Percentiles rank a stretch among this genome's conserved stretches.
These are phyloP conservation scores for Phytophthora hybrid DNA, from an alignment of 352 stramenopile species.

Conservation along the genomic window DNA sequence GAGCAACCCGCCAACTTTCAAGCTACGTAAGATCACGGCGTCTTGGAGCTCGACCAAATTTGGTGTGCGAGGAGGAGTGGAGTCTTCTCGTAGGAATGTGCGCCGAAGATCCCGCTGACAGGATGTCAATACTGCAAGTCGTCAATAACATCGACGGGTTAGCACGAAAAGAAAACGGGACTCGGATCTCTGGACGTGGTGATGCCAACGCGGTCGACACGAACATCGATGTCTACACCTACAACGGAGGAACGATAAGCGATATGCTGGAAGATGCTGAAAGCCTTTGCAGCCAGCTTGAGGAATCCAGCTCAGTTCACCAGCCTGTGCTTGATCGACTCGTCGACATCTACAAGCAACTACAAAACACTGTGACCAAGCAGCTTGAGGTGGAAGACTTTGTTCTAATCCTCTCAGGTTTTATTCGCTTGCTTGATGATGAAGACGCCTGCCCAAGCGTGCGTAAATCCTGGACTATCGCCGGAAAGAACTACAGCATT, in stretches of 20 bases:
- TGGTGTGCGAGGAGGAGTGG: not conserved
- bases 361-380: not conserved
- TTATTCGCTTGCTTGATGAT: not conserved
- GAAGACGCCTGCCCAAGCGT: not conserved
- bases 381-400: not conserved
- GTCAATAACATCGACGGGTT: not conserved
- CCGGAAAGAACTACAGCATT: not conserved
- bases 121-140: not conserved
- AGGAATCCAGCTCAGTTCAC: not conserved
- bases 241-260: not conserved
- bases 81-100: slow-evolving; percentile 3
- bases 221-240: not conserved
- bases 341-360: not conserved
- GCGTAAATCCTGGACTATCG: not conserved
- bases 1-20: not conserved
- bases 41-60: not conserved
- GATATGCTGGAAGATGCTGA: not conserved
- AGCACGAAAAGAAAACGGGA: not conserved
- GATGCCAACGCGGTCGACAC: not conserved
- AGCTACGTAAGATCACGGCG: not conserved
- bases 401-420: not conserved
- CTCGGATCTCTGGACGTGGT: not conserved
- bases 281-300: not conserved
- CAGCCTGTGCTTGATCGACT: slow-evolving; percentile 1
- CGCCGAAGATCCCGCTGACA: not conserved